Conservation (phyloP, 164 flowering plant species). For the Kingdonia uniflora region DNA sequence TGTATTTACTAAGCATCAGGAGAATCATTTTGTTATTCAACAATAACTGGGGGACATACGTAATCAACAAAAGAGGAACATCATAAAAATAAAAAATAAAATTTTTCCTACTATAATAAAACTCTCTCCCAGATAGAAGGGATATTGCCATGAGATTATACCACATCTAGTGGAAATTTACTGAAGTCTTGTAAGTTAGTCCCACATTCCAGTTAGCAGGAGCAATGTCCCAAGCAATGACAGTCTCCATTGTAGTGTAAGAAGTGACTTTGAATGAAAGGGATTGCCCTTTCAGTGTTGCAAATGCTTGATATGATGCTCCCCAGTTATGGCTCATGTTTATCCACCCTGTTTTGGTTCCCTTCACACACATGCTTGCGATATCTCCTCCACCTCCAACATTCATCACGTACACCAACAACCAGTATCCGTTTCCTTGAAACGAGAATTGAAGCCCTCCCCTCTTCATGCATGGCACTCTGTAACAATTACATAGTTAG, state of each 20-base stretch:
- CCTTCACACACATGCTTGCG: conserved; percentile 60
- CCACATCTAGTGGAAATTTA: conserved; percentile 66
- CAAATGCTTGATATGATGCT: conserved; percentile 80
- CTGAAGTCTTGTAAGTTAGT: conserved; percentile 33
- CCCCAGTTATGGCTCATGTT: conserved; percentile 81
- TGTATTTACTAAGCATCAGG: too few relatives aligned
- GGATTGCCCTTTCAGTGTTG: conserved; percentile 59
- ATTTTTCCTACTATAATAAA: too few relatives aligned
- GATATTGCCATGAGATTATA: too few relatives aligned
- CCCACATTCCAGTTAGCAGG: conserved; percentile 33
- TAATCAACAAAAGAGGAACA: too few relatives aligned
- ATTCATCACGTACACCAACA: conserved; percentile 84
- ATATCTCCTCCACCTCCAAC: conserved; percentile 90
- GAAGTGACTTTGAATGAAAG: conserved; percentile 71
- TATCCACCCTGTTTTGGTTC: conserved; percentile 54
- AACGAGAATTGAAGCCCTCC: conserved; percentile 60
- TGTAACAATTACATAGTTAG: conserved; percentile 11
- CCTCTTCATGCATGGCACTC: conserved; percentile 51
- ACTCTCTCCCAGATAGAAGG: too few relatives aligned
- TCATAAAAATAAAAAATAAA: too few relatives aligned
- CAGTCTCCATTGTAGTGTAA: conserved; percentile 39
- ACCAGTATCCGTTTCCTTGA: conserved; percentile 91
- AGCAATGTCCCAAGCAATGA: conserved; percentile 45
- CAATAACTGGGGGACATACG: too few relatives aligned
- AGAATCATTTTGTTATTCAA: too few relatives aligned